Conservation (phyloP, 1,139 yeast species). For the Debaryomyces psychrophilus region DNA sequence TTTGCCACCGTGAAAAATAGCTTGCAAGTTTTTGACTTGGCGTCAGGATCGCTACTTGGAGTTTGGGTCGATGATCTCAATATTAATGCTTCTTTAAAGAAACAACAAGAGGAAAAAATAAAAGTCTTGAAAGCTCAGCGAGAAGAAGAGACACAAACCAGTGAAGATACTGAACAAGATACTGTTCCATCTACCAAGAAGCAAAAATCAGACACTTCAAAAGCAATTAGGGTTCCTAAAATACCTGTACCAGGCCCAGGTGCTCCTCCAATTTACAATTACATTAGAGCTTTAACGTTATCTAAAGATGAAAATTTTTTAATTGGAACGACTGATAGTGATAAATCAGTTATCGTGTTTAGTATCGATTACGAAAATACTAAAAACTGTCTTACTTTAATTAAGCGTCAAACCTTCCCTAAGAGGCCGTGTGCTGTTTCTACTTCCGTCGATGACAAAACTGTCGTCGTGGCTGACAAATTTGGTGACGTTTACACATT, state of each 20-base stretch:
- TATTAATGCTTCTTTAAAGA: conserved; percentile 40
- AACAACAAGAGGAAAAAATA: conserved; percentile 49
- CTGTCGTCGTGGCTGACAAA: conserved; percentile 84
- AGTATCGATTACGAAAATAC: conserved; percentile 33
- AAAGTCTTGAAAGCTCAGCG: conserved; percentile 25
- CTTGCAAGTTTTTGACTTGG: conserved; percentile 51
- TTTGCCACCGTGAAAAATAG: conserved; percentile 61
- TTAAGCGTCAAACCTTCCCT: conserved; percentile 77
- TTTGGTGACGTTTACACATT: conserved; percentile 90
- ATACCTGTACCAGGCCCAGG: conserved; percentile 68
- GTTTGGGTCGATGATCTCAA: conserved; percentile 63
- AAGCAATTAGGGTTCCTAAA: conserved; percentile 48
- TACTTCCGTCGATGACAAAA: conserved; percentile 52
- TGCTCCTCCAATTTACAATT: conserved; percentile 65
- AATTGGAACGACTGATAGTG: conserved; percentile 77
- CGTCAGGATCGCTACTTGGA: conserved; percentile 42
- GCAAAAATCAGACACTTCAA: conserved; percentile 30
- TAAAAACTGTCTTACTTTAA: conserved; percentile 47
- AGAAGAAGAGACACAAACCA: conserved; percentile 17
- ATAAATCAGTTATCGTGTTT: conserved; percentile 76
- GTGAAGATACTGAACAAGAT: conserved; percentile 17
- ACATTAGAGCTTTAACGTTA: conserved; percentile 63
- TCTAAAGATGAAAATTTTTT: conserved; percentile 54
- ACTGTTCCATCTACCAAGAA: conserved; percentile 30
- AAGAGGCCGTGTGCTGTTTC: conserved; percentile 87